Conservation (phyloP, 208 protist species). For the Trichomonas gallinae region DNA sequence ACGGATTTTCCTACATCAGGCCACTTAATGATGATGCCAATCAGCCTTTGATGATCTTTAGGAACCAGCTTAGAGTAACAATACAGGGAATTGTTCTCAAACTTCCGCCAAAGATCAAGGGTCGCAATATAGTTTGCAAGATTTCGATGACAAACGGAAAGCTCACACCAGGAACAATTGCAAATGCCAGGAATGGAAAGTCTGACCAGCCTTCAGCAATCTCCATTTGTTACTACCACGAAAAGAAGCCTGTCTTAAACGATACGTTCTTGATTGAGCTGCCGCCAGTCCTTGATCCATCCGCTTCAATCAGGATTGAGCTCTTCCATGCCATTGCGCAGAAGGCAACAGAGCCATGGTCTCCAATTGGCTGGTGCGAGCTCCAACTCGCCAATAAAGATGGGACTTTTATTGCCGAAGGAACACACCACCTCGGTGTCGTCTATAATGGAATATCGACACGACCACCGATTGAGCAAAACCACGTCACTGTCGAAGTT, state of each 20-base stretch:
- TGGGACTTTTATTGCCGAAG: background rate
- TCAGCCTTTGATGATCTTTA: background rate
- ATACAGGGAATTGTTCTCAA: background rate
- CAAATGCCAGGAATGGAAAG: background rate
- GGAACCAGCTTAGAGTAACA: background rate
- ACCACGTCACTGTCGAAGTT: background rate
- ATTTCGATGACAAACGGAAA: background rate
- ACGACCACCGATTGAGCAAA: background rate
- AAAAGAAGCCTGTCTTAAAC: background rate
- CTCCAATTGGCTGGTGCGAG: background rate
- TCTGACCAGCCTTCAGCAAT: no score
- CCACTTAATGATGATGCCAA: background rate
- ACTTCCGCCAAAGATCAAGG: background rate
- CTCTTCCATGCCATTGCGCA: background rate
- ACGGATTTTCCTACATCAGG: background rate
- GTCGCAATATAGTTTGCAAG: background rate
- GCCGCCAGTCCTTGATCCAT: background rate
- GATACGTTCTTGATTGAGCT: background rate
- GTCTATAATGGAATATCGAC: background rate
- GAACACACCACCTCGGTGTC: background rate
- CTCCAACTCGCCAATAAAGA: background rate
- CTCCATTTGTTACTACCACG: background rate
- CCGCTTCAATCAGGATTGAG: background rate
- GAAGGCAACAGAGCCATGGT: background rate
- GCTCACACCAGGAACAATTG: background rate